Evolutionary conservation across 345 rosid genomes (phyloP).

Genomic region (Psidium guajava): DNA sequence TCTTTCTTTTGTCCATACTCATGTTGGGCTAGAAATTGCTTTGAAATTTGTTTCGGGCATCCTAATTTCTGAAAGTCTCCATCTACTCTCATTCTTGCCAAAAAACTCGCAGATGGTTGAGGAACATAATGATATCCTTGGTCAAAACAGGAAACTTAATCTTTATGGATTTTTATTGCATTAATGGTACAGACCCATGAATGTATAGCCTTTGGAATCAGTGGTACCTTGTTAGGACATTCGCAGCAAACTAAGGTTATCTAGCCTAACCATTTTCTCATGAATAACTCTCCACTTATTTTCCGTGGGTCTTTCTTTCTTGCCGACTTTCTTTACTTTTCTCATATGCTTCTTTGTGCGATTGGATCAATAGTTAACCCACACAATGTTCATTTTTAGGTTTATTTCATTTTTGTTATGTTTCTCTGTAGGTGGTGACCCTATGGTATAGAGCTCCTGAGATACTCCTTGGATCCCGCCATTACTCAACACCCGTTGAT

Average conservation of each 20-base stretch:
- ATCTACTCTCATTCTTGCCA: not conserved
- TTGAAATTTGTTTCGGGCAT: not conserved
- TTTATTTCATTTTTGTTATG: not conserved
- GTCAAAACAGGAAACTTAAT: not conserved
- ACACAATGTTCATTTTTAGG: not conserved
- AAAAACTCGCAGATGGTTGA: not conserved
- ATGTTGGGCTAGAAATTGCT: not conserved
- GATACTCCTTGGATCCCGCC: constrained; percentile 22
- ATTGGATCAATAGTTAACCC: not conserved
- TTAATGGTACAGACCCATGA: not conserved
- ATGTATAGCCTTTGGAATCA: not conserved
- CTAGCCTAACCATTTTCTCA: not conserved
- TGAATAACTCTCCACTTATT: not conserved
- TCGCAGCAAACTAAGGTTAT: not conserved
- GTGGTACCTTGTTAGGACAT: not conserved
- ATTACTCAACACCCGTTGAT: constrained; percentile 29
- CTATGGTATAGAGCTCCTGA: constrained; percentile 39
- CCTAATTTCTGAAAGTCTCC: not conserved
- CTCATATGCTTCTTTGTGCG: not conserved
- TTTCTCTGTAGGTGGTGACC: constrained; percentile 19
- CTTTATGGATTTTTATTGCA: not conserved
- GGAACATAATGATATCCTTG: not conserved
- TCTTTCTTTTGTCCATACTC: not conserved
- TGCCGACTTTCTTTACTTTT: not conserved
- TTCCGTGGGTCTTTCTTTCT: not conserved